phyloP scores from a whole-genome alignment of 106 monocot species.

The Allium fistulosum region DNA sequence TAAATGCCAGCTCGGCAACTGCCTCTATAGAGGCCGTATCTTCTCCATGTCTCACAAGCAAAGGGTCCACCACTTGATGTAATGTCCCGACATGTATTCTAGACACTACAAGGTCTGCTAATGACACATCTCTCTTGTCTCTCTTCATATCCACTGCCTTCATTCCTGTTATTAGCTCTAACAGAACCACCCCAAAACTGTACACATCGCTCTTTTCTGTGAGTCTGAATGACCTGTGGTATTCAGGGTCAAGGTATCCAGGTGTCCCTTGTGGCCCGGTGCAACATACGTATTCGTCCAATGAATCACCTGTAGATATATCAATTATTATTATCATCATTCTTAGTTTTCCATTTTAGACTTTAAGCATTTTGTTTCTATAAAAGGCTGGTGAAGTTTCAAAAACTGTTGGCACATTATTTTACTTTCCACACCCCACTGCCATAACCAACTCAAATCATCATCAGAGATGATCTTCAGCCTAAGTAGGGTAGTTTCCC shows the following conservation, averaged over 20 bases:
- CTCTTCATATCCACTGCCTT: conserved; percentile 64
- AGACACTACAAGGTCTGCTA: conserved; percentile 63
- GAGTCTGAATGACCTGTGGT: conserved; percentile 59
- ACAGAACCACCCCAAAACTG: conserved; percentile 77
- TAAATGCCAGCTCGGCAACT: conserved; percentile 67
- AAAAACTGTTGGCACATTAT: too few relatives aligned
- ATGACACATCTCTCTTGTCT: conserved; percentile 50
- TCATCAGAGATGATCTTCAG: too few relatives aligned
- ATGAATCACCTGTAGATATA: conserved; percentile 1
- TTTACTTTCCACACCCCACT: too few relatives aligned
- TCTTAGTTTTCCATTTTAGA: too few relatives aligned
- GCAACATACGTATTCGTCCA: conserved; percentile 40
- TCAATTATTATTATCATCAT: too few relatives aligned
- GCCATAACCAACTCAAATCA: too few relatives aligned
- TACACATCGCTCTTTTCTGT: conserved; percentile 93
- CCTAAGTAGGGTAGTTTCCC: too few relatives aligned
- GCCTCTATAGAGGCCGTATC: conserved; percentile 38
- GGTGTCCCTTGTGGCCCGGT: conserved; percentile 90
- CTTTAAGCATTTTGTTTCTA: too few relatives aligned
- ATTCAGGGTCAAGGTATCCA: conserved; percentile 81
- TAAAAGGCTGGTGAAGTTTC: too few relatives aligned
- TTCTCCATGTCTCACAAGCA: conserved; percentile 18
- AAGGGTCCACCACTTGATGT: conserved; percentile 51
- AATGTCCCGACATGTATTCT: conserved; percentile 59
- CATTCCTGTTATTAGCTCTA: conserved; percentile 81